A percentile compares a stretch with the other conserved stretches of the same genome.
These are phyloP conservation scores for Dioszegia crocea DNA, from an alignment of 768 basidiomycete species.

Conservation along the genomic window DNA sequence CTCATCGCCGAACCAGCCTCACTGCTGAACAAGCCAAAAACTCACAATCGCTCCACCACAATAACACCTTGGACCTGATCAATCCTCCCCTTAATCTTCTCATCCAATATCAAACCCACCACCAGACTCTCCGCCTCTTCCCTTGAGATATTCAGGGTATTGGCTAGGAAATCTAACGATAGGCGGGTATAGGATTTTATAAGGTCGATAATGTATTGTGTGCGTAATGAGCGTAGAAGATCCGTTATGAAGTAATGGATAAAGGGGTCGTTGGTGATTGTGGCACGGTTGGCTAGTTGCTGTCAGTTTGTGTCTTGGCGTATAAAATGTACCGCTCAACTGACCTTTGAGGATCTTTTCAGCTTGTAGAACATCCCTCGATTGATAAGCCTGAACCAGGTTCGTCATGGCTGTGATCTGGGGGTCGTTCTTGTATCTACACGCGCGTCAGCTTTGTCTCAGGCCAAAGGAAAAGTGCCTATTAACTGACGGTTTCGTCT, in stretches of 20 bases:
- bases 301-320: constrained; percentile 4
- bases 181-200: constrained; percentile 96
- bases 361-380: constrained; percentile 92
- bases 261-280: constrained; percentile 94
- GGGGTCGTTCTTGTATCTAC: constrained; percentile 92
- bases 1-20: no score
- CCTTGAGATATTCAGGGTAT: constrained; percentile 90
- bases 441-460: constrained; percentile 13
- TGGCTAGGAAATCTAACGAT: constrained; percentile 87
- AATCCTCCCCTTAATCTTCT: constrained; percentile 93
- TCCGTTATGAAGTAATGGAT: constrained; percentile 95
- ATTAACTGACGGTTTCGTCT: constrained; percentile 83
- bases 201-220: constrained; percentile 94
- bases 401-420: constrained; percentile 98
- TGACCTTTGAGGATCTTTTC: constrained; percentile 88
- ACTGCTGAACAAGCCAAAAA: neutral
- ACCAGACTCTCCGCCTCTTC: constrained; percentile 91
- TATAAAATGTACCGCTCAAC: no score
- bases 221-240: constrained; percentile 84
- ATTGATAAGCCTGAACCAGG: constrained; percentile 92
- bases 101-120: constrained; percentile 88
- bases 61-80: constrained; percentile 93
- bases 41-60: constrained; percentile 73
- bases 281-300: constrained; percentile 74
- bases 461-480: neutral